Percentiles rank a stretch among this genome's conserved stretches.
phyloP scores from a whole-genome alignment of 345 rosid species.

The Triadica sebifera region DNA sequence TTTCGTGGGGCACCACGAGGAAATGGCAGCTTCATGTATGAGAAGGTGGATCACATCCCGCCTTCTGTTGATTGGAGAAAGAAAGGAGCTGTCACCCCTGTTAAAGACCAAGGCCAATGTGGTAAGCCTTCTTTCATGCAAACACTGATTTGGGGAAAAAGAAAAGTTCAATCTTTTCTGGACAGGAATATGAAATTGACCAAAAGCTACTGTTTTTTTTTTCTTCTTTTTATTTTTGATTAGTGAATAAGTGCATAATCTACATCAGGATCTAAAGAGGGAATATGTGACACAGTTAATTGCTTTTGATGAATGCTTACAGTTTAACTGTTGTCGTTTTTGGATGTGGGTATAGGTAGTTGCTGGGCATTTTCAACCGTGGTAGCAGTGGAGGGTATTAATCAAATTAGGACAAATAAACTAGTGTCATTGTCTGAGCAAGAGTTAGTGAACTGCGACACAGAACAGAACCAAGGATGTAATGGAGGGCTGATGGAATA shows the following conservation, averaged over 20 bases:
- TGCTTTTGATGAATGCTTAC: too few relatives aligned
- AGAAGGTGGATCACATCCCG: conserved; percentile 38
- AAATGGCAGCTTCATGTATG: conserved; percentile 57
- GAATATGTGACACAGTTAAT: too few relatives aligned
- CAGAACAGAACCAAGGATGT: conserved; percentile 53
- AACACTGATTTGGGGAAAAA: background rate
- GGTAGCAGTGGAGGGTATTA: conserved; percentile 64
- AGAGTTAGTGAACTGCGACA: conserved; percentile 54
- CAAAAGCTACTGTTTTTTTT: too few relatives aligned
- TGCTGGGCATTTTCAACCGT: conserved; percentile 84
- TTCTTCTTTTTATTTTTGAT: too few relatives aligned
- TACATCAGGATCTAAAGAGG: too few relatives aligned
- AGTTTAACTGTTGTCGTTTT: background rate
- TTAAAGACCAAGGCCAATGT: conserved; percentile 87
- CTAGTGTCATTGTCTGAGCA: conserved; percentile 52
- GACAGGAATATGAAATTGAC: background rate
- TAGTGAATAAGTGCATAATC: too few relatives aligned
- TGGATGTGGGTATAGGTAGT: conserved; percentile 49
- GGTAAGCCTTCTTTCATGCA: conserved; percentile 35
- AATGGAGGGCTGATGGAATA: conserved; percentile 57
- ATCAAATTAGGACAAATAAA: conserved; percentile 34
- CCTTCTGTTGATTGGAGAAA: conserved; percentile 71
- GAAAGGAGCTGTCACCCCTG: conserved; percentile 67
- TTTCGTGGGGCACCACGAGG: conserved; percentile 41
- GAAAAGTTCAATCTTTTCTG: too few relatives aligned